A percentile compares a stretch with the other conserved stretches of the same genome.
These are phyloP conservation scores for Aspergillus transmontanensis DNA, from an alignment of 2,329 filamentous ascomycete species.

Conservation along the genomic window DNA sequence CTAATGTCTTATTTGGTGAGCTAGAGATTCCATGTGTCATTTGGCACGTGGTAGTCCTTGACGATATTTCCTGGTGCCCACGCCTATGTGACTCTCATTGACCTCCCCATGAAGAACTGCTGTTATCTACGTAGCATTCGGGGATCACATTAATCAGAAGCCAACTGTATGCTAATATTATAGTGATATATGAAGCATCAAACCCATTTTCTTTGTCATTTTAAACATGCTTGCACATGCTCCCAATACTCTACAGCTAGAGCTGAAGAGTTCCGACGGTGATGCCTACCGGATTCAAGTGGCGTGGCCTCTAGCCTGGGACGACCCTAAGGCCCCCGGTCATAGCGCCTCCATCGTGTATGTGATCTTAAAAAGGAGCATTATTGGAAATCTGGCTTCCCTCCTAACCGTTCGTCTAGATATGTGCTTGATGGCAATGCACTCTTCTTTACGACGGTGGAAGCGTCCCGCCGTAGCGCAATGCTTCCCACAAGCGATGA, in stretches of 20 bases:
- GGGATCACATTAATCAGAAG: neutral
- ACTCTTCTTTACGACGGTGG: slow-evolving; percentile 28
- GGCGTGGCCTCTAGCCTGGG: slow-evolving; percentile 30
- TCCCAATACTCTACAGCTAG: slow-evolving; percentile 10
- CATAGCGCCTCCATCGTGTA: slow-evolving; percentile 22
- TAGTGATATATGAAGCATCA: neutral
- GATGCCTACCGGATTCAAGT: slow-evolving; percentile 26
- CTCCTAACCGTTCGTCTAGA: slow-evolving; percentile 11
- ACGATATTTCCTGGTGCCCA: neutral
- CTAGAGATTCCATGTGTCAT: neutral
- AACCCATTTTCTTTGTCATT: neutral
- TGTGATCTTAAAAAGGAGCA: neutral
- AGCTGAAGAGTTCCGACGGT: slow-evolving; percentile 13
- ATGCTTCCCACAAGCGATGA: slow-evolving; percentile 14
- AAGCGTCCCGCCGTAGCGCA: slow-evolving; percentile 24
- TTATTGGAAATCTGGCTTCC: neutral
- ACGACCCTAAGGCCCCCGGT: slow-evolving; percentile 3
- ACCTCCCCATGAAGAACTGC: neutral
- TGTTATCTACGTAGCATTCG: neutral
- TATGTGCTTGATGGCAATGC: slow-evolving; percentile 34
- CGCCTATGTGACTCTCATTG: neutral
- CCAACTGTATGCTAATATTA: neutral
- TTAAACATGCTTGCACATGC: neutral
- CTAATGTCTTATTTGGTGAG: neutral
- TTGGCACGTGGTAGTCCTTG: neutral